A percentile compares a stretch with the other conserved stretches of the same genome.
phyloP scores from a whole-genome alignment of 306 rosid genomes.

The Dalbergia cultrata region DNA sequence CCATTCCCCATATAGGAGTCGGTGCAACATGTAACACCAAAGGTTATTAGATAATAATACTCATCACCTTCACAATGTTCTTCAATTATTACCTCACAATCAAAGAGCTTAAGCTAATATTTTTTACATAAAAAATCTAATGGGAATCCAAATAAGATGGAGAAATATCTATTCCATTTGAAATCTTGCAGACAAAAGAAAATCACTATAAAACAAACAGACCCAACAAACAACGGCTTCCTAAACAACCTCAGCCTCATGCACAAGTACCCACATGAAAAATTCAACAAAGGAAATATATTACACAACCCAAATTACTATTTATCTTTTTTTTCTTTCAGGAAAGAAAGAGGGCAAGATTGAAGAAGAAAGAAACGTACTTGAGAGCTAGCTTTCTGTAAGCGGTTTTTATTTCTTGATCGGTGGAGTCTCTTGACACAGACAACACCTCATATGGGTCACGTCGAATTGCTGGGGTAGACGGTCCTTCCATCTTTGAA shows the following conservation, averaged over 20 bases:
- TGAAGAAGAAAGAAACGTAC: constrained; percentile 51
- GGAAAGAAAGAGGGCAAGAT: background rate
- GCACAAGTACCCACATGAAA: background rate
- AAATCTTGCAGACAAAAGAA: background rate
- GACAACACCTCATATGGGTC: constrained; percentile 95
- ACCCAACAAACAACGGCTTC: constrained; percentile 22
- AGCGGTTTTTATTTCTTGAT: constrained; percentile 94
- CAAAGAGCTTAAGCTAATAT: background rate
- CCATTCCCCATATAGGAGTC: background rate
- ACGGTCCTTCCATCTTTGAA: constrained; percentile 87
- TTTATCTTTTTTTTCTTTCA: too few relatives aligned
- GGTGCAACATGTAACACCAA: constrained; percentile 27
- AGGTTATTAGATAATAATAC: constrained; percentile 13
- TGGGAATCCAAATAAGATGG: background rate
- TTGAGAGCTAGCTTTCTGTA: constrained; percentile 96
- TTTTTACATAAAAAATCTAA: background rate
- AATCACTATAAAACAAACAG: constrained; percentile 24
- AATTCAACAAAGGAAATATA: background rate
- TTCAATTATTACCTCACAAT: constrained; percentile 3
- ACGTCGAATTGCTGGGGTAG: constrained; percentile 78
- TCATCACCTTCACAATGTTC: constrained; percentile 19
- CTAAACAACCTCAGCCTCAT: constrained; percentile 8
- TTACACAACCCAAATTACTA: background rate
- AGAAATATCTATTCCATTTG: constrained; percentile 22
- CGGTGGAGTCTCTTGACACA: constrained; percentile 78